phyloP scores from a whole-genome alignment of 2,329 filamentous ascomycete genomes.

The Coccinonectria pachysandricola region DNA sequence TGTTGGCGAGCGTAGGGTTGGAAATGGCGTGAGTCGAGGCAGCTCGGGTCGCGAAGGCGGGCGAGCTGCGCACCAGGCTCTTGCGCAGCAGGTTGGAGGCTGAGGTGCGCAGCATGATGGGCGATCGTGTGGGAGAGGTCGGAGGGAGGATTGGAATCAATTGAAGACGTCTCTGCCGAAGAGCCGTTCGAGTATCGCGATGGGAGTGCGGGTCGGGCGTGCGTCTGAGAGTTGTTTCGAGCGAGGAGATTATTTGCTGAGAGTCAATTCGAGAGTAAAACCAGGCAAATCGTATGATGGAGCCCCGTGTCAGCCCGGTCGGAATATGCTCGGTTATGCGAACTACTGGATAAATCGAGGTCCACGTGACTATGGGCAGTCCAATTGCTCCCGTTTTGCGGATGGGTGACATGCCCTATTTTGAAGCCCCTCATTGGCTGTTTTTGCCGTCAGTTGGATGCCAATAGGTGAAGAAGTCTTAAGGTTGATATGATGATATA shows the following conservation, averaged over 20 bases:
- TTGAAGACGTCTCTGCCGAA: conserved; percentile 23
- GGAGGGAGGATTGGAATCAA: conserved; percentile 23
- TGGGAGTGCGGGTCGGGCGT: conserved; percentile 12
- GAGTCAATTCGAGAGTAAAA: conserved; percentile 13
- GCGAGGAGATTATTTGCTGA: conserved; percentile 16
- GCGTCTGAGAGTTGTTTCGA: conserved; percentile 13
- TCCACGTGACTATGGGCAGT: no score
- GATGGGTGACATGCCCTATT: conserved; percentile 6
- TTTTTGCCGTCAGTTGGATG: no score
- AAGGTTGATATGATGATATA: no score
- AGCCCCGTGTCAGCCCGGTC: conserved; percentile 10
- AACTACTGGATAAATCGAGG: conserved; percentile 4
- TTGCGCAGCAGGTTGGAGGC: conserved; percentile 43
- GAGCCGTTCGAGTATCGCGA: conserved; percentile 10
- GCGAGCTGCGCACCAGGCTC: conserved; percentile 34
- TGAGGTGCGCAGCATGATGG: conserved; percentile 45
- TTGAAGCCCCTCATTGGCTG: conserved; percentile 9
- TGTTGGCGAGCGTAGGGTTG: conserved; percentile 93
- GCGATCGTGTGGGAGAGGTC: conserved; percentile 7
- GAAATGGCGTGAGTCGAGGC: conserved; percentile 84
- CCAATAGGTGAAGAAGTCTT: no score
- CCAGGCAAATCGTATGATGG: conserved; percentile 23
- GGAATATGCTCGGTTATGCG: conserved; percentile 16
- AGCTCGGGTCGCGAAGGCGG: conserved; percentile 38
- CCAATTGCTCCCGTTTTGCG: conserved; percentile 5